phyloP scores from a whole-genome alignment of 1,284 basidiomycete genomes.

The Caloboletus inedulis region DNA sequence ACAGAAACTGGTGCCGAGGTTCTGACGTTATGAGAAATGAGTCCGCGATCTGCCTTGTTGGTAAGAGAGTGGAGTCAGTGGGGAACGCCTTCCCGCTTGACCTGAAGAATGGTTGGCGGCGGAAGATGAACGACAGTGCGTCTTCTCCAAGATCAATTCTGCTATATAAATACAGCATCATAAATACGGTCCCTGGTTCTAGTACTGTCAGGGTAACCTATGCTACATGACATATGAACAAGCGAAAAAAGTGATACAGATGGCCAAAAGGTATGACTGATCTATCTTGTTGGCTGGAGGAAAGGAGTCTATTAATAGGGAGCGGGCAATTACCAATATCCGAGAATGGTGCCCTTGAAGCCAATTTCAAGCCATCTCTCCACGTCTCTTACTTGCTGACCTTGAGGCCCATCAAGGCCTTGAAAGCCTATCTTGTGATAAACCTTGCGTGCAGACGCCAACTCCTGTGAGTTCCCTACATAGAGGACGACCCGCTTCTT shows the following conservation, averaged over 20 bases:
- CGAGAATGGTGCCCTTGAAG: conserved; percentile 33
- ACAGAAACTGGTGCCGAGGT: conserved; percentile 70
- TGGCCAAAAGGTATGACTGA: neutral
- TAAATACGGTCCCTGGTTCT: neutral
- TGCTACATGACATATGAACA: conserved; percentile 3
- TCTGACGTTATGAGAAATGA: conserved; percentile 43
- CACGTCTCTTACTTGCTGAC: conserved; percentile 14
- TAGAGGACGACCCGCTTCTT: conserved; percentile 47
- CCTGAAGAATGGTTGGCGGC: neutral
- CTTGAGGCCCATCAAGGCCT: conserved; percentile 13
- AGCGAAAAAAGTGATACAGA: neutral
- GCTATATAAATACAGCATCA: neutral
- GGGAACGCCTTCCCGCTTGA: neutral
- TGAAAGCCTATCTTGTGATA: conserved; percentile 27
- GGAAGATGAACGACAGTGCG: neutral
- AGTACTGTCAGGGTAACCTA: neutral
- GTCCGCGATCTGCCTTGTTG: no score
- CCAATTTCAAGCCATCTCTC: conserved; percentile 26
- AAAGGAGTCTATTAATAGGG: neutral
- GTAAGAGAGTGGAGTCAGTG: no score
- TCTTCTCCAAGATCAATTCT: neutral
- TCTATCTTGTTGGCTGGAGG: neutral
- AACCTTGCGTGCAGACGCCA: conserved; percentile 21
- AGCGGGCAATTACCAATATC: conserved; percentile 40
- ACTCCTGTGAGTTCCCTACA: conserved; percentile 37